Evolutionary conservation across 225 moss, liverwort and hornwort genomes (phyloP).

Genomic region (Marchantia paleacea): DNA sequence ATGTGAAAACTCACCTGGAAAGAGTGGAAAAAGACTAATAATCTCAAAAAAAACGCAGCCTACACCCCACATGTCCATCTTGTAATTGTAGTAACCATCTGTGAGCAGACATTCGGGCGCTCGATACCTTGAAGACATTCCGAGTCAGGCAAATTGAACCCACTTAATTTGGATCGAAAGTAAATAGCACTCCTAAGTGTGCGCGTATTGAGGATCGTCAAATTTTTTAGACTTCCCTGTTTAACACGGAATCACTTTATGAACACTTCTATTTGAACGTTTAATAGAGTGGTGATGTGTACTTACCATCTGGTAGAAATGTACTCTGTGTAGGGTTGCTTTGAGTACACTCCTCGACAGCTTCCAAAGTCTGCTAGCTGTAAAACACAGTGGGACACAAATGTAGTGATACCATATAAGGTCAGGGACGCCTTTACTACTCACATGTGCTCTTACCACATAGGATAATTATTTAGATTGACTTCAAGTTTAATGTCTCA

Average conservation of each 20-base stretch:
- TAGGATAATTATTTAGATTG: not conserved
- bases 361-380: slow-evolving; percentile 99
- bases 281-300: not conserved
- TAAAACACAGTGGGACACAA: not conserved
- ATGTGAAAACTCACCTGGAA: slow-evolving; percentile 61
- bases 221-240: not conserved
- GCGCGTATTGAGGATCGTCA: no score
- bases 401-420: not conserved
- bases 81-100: slow-evolving; percentile 97
- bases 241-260: not conserved
- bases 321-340: slow-evolving; percentile 94
- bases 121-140: slow-evolving; percentile 71
- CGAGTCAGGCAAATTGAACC: slow-evolving; percentile 21
- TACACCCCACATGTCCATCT: slow-evolving; percentile 99
- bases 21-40: slow-evolving; percentile 93
- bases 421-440: not conserved
- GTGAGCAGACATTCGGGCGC: slow-evolving; percentile 95
- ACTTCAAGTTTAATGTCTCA: not conserved
- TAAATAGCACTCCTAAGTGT: no score
- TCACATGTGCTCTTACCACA: not conserved
- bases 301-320: slow-evolving; percentile 94
- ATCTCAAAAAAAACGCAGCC: slow-evolving; percentile 99
- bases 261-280: not conserved
- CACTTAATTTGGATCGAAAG: no score
- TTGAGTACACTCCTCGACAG: slow-evolving; percentile 94